Conservation (phyloP, 2,329 filamentous ascomycete genomes). For the Aspergillus pseudoterreus region DNA sequence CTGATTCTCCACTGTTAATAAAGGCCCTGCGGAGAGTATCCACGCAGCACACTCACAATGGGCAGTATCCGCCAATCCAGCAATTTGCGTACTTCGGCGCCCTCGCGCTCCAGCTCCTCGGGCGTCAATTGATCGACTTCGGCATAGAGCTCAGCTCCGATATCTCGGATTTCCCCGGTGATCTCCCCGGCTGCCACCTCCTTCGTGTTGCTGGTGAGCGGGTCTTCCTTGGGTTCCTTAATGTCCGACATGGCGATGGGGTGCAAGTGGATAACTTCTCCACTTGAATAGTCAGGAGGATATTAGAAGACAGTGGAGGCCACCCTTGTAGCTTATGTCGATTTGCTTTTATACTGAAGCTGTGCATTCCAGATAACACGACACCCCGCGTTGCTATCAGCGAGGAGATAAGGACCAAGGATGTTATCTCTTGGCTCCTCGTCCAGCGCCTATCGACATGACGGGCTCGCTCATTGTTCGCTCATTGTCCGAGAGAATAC, state of each 20-base stretch:
- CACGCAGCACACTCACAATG: slow-evolving; percentile 29
- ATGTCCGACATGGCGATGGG: slow-evolving; percentile 10
- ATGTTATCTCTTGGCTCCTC: slow-evolving; percentile 9
- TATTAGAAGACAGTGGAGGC: not conserved
- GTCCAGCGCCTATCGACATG: not conserved
- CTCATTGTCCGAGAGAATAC: not conserved
- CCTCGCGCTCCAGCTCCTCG: slow-evolving; percentile 44
- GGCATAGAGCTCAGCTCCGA: slow-evolving; percentile 44
- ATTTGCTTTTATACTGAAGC: not conserved
- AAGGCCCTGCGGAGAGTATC: not conserved
- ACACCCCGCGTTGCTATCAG: not conserved
- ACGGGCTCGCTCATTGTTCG: not conserved
- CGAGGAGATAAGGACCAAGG: slow-evolving; percentile 1
- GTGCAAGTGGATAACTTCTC: not conserved
- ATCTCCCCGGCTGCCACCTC: slow-evolving; percentile 19
- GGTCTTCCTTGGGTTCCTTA: slow-evolving; percentile 17
- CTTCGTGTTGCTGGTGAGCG: slow-evolving; percentile 12
- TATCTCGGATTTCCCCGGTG: slow-evolving; percentile 31
- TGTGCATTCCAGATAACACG: not conserved
- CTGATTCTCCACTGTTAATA: slow-evolving; percentile 21
- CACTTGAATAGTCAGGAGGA: not conserved
- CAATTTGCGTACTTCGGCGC: slow-evolving; percentile 40
- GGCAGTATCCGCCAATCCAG: slow-evolving; percentile 48
- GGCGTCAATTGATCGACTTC: slow-evolving; percentile 42
- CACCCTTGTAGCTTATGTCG: not conserved